Evolutionary conservation across 371 early-diverging fungal species (phyloP), one percentile per base, ranked within the genome.

Genomic region (Capillidium heterosporum): DNA sequence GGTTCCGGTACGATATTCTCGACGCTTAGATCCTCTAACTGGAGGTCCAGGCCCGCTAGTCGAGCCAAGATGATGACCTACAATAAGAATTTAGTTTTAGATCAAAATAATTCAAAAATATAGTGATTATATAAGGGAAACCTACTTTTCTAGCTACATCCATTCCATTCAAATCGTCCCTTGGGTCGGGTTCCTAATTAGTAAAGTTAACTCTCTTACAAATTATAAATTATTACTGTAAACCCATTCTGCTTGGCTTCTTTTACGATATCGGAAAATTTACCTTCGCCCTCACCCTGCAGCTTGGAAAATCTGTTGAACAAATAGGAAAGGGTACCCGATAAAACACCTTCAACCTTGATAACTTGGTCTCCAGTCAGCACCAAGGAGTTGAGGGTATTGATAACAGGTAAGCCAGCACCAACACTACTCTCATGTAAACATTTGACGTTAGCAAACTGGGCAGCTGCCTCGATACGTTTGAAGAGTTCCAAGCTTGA

Each of bases 371-470:
- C 98, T 17, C 94, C 95, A 1, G 95, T 91, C 57, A 74, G 74
- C 59, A 97, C 80, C 46, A 97, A 65, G 65, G 93, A 90, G 27
- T 75, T 75, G 57, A 97, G 73, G 0, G 96, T 95, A 59, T 73
- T 77, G 46, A 97, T 71, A n/a, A 95, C 83, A 24, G 98, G 98
- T 56, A 97, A 75, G 39, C 98, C 98, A 35, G 98, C 98, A 48
- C 97, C 98, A n/a, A 95, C 96, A 19, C 95, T 95, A 32, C 89
- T 76, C 69, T 97, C 98, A 64, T 96, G 91, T 66, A 80, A 85
- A 21, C 80, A 79, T 23, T 66, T 63, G 13, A 67, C 68, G 23
- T 63, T 61, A 5, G 68, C 64, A 10, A 59, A 60, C 48, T 62
- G 66, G 26, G 80, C 64, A 58, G 78, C 61, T 23, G 71, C 63